phyloP scores from a whole-genome alignment of 305 asterid species.

The Solanum hybrid region DNA sequence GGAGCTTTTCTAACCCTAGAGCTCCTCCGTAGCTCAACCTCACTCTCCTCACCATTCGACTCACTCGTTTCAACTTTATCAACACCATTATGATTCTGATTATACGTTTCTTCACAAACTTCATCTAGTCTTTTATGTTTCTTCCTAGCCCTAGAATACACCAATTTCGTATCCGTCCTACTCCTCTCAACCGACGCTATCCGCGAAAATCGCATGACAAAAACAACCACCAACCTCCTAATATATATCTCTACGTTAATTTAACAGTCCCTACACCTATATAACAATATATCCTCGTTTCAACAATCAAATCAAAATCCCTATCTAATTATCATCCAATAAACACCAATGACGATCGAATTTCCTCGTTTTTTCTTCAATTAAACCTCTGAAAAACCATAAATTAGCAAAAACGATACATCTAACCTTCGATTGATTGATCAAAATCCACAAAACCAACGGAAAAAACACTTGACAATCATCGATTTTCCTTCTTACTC shows the following conservation, averaged over 20 bases:
- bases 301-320: neutral
- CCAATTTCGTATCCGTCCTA: constrained; percentile 41
- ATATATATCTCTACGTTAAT: neutral
- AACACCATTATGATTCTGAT: constrained; percentile 42
- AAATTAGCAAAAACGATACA: neutral
- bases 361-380: neutral
- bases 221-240: neutral
- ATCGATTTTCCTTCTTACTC: constrained; percentile 13
- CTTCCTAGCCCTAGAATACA: constrained; percentile 53
- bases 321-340: neutral
- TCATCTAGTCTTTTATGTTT: constrained; percentile 81
- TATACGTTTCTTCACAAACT: constrained; percentile 63
- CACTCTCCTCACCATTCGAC: constrained; percentile 33
- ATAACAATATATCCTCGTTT: neutral
- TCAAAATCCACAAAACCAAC: constrained; percentile 10
- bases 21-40: constrained; percentile 64
- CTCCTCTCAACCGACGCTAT: constrained; percentile 36
- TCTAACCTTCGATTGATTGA: neutral
- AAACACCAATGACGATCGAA: constrained; percentile 2
- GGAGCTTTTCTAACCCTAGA: constrained; percentile 79
- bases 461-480: constrained; percentile 32
- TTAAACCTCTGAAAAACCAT: neutral
- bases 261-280: neutral
- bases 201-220: constrained; percentile 65
- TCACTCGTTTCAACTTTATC: constrained; percentile 25